Percentiles rank a stretch among this genome's conserved stretches.
Conservation (phyloP, 805 yeast species). For the Trichomonascus vanleenenianus region DNA sequence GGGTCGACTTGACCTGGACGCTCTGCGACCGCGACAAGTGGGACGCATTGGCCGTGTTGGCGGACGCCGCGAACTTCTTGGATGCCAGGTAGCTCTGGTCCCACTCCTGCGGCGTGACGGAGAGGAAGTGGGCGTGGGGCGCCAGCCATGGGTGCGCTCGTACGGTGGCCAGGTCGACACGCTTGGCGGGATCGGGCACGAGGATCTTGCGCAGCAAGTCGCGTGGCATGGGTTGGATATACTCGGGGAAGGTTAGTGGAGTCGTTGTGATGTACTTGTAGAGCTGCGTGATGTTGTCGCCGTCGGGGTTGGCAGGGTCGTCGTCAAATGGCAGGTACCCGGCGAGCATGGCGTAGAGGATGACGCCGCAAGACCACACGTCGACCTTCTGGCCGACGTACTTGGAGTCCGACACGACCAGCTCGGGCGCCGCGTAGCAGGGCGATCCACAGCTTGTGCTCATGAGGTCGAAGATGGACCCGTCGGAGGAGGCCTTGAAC, state of each 20-base stretch:
- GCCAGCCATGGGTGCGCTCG: constrained; percentile 82
- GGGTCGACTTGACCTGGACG: constrained; percentile 18
- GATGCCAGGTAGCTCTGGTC: constrained; percentile 37
- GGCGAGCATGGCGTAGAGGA: constrained; percentile 91
- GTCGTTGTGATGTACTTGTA: constrained; percentile 89
- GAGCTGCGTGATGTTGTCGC: constrained; percentile 82
- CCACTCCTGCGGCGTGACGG: constrained; percentile 88
- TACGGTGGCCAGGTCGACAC: constrained; percentile 62
- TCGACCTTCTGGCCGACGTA: constrained; percentile 92
- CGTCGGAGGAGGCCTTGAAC: constrained; percentile 33
- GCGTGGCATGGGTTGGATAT: constrained; percentile 81
- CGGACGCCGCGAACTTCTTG: constrained; percentile 1
- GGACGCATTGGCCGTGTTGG: constrained; percentile 3
- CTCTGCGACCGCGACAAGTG: constrained; percentile 19
- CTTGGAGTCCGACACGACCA: constrained; percentile 78
- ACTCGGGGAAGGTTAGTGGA: constrained; percentile 91
- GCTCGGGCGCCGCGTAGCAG: constrained; percentile 97
- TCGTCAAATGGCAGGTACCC: constrained; percentile 98
- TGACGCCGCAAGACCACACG: constrained; percentile 96
- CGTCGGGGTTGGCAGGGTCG: constrained; percentile 94
- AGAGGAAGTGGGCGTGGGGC: constrained; percentile 73
- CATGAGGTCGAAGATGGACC: constrained; percentile 57
- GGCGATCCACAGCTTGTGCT: constrained; percentile 96
- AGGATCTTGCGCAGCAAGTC: constrained; percentile 76
- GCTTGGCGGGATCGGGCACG: constrained; percentile 74